Base-by-base conservation (phyloP, 2,329 filamentous ascomycete genomes). In the Boeremia exigua region DNA sequence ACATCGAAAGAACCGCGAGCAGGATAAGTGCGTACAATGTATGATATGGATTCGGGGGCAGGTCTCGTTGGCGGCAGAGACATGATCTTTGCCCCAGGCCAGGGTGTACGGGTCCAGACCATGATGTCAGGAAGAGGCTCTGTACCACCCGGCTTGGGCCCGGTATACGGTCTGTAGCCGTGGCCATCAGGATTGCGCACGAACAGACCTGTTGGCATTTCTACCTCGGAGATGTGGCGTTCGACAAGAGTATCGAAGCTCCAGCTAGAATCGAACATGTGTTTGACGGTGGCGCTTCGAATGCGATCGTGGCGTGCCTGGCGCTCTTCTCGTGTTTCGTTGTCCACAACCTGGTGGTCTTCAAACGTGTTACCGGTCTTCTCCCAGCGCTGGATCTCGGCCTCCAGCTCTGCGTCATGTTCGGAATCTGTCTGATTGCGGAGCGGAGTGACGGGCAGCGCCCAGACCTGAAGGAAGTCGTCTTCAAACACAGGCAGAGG, bases 251-350 rank as follows among this genome's bases (percentile, higher is more conserved):
- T 82, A 68, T 96, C 91, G 56, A 90, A 78, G 19, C 79, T 83
- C 91, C 91, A 95, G 53, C 83, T 78, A 0, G 89, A 92, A 64
- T 90, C 82, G 69, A 94, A 94, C 91, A 95, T 94, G 61, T 87
- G 82, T 8, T 81, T 80, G n/a, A 94, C 84, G 19, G 92, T 81
- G 1, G 81, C 77, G 49, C 86, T 81, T n/a, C 86, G 81, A 29
- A 87, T 73, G 29, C 81, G 70, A 57, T 84, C 80, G 43, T 81
- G 75, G 15, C 77, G 59, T 30, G 76, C 54, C 62, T 77, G 72
- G 59, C 72, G 62, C 17, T 77, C 70, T 34, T 78, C 66, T 9
- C 58, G 30, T 7, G 53, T 70, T 54, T 74, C 73, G 12, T 63
- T 59, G n/a, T 62, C 56, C 3, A 71, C 60, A 28, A 63, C 64